These are phyloP conservation scores for Coleophoma crateriformis DNA, from an alignment of 2,329 filamentous ascomycete genomes.

Conservation along the genomic window DNA sequence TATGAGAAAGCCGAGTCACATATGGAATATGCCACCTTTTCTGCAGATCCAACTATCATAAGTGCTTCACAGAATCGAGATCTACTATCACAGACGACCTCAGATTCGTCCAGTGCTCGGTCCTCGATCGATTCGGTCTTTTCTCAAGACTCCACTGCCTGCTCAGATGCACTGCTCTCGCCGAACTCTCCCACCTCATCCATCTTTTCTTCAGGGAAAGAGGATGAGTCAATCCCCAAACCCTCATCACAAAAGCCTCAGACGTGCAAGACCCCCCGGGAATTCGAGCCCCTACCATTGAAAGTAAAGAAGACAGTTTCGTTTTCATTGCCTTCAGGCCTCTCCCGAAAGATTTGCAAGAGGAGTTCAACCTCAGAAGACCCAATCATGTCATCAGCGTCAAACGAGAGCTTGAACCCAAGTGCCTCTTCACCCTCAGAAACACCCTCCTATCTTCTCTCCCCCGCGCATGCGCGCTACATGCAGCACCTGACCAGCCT, in stretches of 20 bases:
- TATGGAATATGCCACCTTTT: slow-evolving; percentile 15
- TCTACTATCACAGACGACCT: slow-evolving; percentile 1
- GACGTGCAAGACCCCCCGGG: neutral
- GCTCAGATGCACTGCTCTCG: slow-evolving; percentile 9
- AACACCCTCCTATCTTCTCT: neutral
- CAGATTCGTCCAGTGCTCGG: slow-evolving; percentile 17
- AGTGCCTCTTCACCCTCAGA: neutral
- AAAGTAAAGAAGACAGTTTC: slow-evolving; percentile 23
- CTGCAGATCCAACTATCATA: slow-evolving; percentile 8
- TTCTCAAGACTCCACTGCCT: slow-evolving; percentile 14
- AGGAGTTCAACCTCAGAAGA: neutral
- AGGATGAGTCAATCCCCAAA: slow-evolving; percentile 1
- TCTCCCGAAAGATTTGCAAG: neutral
- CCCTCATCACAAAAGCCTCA: neutral
- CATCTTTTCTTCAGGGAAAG: neutral
- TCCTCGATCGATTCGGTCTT: slow-evolving; percentile 23
- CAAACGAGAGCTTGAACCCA: slow-evolving; percentile 2
- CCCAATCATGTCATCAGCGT: neutral
- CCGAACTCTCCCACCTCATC: slow-evolving; percentile 7
- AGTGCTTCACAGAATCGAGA: neutral
- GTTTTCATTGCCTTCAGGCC: slow-evolving; percentile 10
- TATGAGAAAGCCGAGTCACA: slow-evolving; percentile 19
- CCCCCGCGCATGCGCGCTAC: slow-evolving; percentile 10
- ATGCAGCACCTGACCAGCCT: slow-evolving; percentile 8
- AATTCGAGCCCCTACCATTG: slow-evolving; percentile 7